A percentile compares a stretch with the other conserved stretches of the same genome.
Conservation (phyloP, 371 early-diverging fungal species). For the Saksenaea vasiformis region DNA sequence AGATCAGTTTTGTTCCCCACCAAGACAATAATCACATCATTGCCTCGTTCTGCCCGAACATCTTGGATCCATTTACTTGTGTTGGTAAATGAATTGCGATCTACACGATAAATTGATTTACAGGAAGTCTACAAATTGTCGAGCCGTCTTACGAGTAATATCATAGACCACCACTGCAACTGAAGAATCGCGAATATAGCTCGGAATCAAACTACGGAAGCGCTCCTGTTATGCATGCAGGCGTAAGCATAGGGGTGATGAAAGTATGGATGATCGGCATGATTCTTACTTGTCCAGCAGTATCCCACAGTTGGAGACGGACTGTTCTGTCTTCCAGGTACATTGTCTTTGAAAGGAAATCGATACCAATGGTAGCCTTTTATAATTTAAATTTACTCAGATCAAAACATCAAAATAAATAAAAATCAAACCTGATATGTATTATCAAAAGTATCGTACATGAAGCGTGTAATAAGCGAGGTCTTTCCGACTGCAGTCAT, state of each 20-base stretch:
- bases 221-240: conserved; percentile 68
- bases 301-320: conserved; percentile 99
- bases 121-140: background rate
- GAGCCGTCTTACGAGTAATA: conserved; percentile 74
- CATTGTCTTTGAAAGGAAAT: conserved; percentile 98
- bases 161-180: conserved; percentile 98
- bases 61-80: conserved; percentile 98
- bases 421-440: conserved; percentile 73
- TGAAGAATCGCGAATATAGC: conserved; percentile 97
- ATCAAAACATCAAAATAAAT: background rate
- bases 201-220: conserved; percentile 95
- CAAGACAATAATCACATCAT: conserved; percentile 94
- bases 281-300: conserved; percentile 92
- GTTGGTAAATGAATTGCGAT: conserved; percentile 88
- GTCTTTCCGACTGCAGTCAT: conserved; percentile 93
- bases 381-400: background rate
- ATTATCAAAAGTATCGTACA: conserved; percentile 97
- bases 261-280: background rate
- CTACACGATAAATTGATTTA: conserved; percentile 29
- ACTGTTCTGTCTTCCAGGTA: conserved; percentile 94
- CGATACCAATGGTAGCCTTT: conserved; percentile 99
- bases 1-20: conserved; percentile 99
- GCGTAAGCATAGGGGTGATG: background rate
- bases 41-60: conserved; percentile 94
- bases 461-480: conserved; percentile 97